A percentile compares a stretch with the other conserved stretches of the same genome.
phyloP scores from a whole-genome alignment of 73 alveolate genomes.

The Paramecium octaurelia region DNA sequence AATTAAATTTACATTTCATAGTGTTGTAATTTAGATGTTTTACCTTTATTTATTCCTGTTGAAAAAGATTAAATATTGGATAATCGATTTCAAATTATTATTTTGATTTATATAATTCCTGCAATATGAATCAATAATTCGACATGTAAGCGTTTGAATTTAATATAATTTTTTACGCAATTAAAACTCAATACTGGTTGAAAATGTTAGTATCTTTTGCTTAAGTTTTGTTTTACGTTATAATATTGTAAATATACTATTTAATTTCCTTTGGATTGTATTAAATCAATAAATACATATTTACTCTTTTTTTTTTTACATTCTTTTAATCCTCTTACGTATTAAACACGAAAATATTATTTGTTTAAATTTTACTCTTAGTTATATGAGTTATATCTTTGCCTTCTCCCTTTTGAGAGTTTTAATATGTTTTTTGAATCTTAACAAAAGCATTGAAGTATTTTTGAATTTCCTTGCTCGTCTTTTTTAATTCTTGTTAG shows the following conservation, averaged over 20 bases:
- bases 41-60: no score
- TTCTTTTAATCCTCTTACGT: background rate
- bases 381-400: background rate
- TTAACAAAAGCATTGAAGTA: constrained; percentile 16
- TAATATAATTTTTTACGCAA: background rate
- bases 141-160: background rate
- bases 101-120: background rate
- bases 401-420: background rate
- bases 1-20: no score
- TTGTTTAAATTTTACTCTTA: background rate
- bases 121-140: background rate
- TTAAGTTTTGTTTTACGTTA: background rate
- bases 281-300: background rate
- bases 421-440: background rate
- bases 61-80: no score
- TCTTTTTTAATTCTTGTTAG: constrained; percentile 38
- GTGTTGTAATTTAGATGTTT: no score
- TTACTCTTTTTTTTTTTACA: background rate
- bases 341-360: background rate
- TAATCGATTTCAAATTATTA: no score
- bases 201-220: background rate
- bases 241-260: background rate
- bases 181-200: background rate
- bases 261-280: background rate
- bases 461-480: background rate